Percentiles rank a stretch among this genome's conserved stretches.
Conservation (phyloP, 2,329 filamentous ascomycete species). For the Epichloe gansuensis region DNA sequence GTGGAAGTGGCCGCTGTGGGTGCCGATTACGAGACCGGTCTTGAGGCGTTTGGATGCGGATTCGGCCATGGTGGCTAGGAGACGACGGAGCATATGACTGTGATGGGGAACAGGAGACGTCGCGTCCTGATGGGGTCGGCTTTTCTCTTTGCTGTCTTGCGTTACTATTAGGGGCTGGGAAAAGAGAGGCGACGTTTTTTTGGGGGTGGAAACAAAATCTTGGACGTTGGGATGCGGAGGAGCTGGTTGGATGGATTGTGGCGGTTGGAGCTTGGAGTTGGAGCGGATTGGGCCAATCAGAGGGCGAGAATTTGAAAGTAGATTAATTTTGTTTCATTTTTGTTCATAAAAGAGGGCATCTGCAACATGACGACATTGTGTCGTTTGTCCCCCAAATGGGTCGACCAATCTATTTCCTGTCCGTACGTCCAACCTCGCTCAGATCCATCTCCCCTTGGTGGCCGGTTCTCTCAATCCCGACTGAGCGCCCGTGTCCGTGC, state of each 20-base stretch:
- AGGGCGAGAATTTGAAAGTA: neutral
- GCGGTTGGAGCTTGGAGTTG: neutral
- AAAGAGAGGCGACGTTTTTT: neutral
- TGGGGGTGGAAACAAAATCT: neutral
- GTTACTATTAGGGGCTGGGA: neutral
- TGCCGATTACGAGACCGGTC: conserved; percentile 59
- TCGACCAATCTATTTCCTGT: neutral
- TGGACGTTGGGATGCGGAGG: neutral
- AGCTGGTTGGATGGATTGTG: neutral
- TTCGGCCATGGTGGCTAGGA: conserved; percentile 37
- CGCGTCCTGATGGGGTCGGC: too few species aligned
- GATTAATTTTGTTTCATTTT: too few species aligned
- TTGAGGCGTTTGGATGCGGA: conserved; percentile 73
- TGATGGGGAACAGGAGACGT: neutral
- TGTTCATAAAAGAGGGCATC: too few species aligned
- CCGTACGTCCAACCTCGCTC: conserved; percentile 45
- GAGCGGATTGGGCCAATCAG: neutral
- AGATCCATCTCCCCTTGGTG: conserved; percentile 43
- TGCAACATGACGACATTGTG: too few species aligned
- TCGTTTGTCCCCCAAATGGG: too few species aligned
- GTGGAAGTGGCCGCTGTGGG: conserved; percentile 97
- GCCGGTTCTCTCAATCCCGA: conserved; percentile 47
- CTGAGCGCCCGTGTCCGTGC: conserved; percentile 34
- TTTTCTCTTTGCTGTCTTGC: neutral
- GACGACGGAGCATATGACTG: conserved; percentile 20